Evolutionary conservation across 1,284 basidiomycete species (phyloP).

Genomic region (Ceratobasidium sp.): DNA sequence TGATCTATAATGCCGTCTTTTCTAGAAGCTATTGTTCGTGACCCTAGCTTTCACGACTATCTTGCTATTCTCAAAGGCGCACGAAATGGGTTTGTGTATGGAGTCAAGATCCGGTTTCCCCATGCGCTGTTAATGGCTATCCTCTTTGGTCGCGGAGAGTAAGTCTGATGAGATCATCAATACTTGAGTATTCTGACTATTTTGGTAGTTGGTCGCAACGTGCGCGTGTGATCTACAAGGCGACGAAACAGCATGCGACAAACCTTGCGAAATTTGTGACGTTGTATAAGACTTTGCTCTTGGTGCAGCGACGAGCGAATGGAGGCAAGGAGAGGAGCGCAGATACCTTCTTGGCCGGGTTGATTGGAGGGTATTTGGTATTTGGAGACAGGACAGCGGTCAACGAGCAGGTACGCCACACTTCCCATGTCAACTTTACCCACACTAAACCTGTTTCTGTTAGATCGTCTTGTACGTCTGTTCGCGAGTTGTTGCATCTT

Average conservation of each 20-base stretch:
- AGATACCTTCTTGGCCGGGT: constrained; percentile 93
- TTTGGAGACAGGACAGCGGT: constrained; percentile 97
- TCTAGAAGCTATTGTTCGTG: constrained; percentile 35
- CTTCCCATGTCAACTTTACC: neutral
- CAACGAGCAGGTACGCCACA: constrained; percentile 88
- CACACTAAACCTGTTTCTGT: neutral
- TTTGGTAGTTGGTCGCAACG: constrained; percentile 74
- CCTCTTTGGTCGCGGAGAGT: constrained; percentile 91
- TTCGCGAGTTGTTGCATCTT: constrained; percentile 86
- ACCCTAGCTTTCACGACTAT: constrained; percentile 86
- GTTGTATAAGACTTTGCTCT: constrained; percentile 87
- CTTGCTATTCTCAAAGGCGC: constrained; percentile 94
- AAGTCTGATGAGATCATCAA: constrained; percentile 55
- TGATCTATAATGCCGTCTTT: constrained; percentile 33
- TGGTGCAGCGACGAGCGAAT: constrained; percentile 83
- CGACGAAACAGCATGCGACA: constrained; percentile 89
- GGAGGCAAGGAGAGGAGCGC: constrained; percentile 81
- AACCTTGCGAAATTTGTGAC: constrained; percentile 95
- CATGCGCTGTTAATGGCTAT: constrained; percentile 99
- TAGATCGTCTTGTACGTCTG: constrained; percentile 97
- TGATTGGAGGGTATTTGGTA: constrained; percentile 91
- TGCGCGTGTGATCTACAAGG: constrained; percentile 75
- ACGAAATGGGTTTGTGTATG: constrained; percentile 79
- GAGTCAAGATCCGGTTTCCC: constrained; percentile 94
- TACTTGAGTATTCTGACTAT: constrained; percentile 41